Conservation (phyloP, 139 green algal genomes). For the Ulvella scutata region DNA sequence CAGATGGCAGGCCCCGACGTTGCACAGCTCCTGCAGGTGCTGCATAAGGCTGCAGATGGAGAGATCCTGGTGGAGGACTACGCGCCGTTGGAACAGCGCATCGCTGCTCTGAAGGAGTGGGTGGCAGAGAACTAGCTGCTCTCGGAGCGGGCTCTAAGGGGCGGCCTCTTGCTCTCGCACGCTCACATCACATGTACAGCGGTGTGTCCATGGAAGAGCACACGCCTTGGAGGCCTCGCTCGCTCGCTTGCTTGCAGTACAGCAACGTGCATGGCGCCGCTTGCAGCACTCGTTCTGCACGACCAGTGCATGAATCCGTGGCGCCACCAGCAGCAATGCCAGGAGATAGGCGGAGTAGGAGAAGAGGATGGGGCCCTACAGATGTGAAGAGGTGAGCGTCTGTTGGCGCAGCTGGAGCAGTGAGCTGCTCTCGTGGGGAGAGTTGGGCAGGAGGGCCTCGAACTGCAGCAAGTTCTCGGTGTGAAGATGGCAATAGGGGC, state of each 20-base stretch:
- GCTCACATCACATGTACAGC: background rate
- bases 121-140: slow-evolving; percentile 14
- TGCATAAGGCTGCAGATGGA: slow-evolving; percentile 45
- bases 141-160: background rate
- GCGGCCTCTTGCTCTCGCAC: background rate
- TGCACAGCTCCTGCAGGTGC: slow-evolving; percentile 53
- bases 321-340: too few relatives aligned
- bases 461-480: too few relatives aligned
- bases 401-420: too few relatives aligned
- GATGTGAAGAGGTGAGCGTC: too few relatives aligned
- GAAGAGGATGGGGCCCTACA: too few relatives aligned
- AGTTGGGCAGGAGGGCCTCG: too few relatives aligned
- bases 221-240: background rate
- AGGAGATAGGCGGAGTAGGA: too few relatives aligned
- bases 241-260: background rate
- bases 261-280: background rate
- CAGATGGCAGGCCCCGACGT: slow-evolving; percentile 67
- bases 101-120: slow-evolving; percentile 43
- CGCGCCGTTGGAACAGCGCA: slow-evolving; percentile 39
- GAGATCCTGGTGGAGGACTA: slow-evolving; percentile 29
- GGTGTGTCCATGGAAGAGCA: background rate
- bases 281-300: background rate
- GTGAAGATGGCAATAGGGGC: too few relatives aligned
- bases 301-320: too few relatives aligned
- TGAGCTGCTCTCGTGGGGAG: too few relatives aligned